Base-by-base conservation (phyloP, 768 basidiomycete species). In the Hemileccinum rubropunctum region DNA sequence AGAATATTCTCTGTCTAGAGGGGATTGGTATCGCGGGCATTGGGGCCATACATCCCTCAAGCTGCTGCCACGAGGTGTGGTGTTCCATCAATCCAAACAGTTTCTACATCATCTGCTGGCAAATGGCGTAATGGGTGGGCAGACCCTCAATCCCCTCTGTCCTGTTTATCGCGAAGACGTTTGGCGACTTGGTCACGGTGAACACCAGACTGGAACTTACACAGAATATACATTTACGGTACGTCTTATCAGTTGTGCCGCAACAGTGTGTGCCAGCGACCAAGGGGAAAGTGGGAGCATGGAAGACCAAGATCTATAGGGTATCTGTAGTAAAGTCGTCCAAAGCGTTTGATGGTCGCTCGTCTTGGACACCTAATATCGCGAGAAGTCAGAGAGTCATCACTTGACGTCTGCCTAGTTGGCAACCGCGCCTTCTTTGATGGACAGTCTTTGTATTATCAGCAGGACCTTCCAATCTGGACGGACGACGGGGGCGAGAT, bases 1-100 rank as follows among this genome's bases (percentile, higher is more conserved):
- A 69, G 58, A 79, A 79, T 4, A 84, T 74, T 53, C 80, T 82
- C 63, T 83, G 81, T 18, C 77, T 79, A 1, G 72, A 70, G 40
- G 59, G 63, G 4, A 79, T 74, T 1, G 72, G 52, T 20, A 44
- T 36, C 3, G 50, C 70, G 64, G 33, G 71, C 74, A 41, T n/a
- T n/a, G n/a, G n/a, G n/a, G n/a, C n/a, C n/a, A n/a, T n/a, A n/a
- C n/a, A n/a, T n/a, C n/a, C n/a, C 33, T 59, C 54, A 18, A 71
- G 51, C 63, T 10, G 62, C 67, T 1, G 47, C 53, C 45, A 76
- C 52, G 28, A 71, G 60, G 14, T 67, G 58, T 4, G 67, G 56
- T 10, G 58, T 58, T 4, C 57, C 61, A 2, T 72, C 64, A 15
- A 76, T 59, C 69, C 68, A 74, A 33, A 71, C 56, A 32, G 56